These are phyloP conservation scores for Metschnikowia anglica DNA, from an alignment of 805 yeast genomes.

Conservation along the genomic window DNA sequence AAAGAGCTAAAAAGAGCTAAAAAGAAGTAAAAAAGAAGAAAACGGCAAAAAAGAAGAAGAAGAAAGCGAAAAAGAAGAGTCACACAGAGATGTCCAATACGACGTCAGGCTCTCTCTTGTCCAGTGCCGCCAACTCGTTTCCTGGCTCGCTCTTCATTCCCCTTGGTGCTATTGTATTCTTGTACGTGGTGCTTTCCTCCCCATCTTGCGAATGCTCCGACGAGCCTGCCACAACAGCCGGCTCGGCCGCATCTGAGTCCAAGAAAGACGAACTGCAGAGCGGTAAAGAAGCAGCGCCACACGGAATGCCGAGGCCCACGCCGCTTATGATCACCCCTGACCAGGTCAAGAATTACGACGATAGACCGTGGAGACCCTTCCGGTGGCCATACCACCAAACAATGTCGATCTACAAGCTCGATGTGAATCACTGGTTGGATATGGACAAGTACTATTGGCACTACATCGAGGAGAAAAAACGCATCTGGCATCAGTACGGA, in stretches of 20 bases:
- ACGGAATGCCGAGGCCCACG: constrained; percentile 45
- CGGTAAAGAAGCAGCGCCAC: background rate
- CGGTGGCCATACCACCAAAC: constrained; percentile 81
- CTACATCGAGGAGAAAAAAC: constrained; percentile 60
- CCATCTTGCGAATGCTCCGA: constrained; percentile 4
- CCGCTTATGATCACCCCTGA: constrained; percentile 67
- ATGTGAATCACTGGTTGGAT: constrained; percentile 73
- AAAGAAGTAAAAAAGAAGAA: background rate
- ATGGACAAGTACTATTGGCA: constrained; percentile 75
- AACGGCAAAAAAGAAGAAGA: background rate
- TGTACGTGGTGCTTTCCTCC: constrained; percentile 10
- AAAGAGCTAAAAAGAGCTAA: no score
- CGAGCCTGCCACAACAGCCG: background rate
- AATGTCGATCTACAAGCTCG: constrained; percentile 71
- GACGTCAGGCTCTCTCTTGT: background rate
- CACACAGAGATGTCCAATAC: background rate
- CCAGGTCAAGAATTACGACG: constrained; percentile 62
- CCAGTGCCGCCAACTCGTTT: background rate
- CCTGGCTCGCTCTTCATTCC: constrained; percentile 7
- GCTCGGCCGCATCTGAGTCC: background rate
- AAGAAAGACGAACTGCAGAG: background rate
- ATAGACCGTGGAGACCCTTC: constrained; percentile 79
- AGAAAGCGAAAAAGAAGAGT: background rate
- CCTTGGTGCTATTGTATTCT: constrained; percentile 12
- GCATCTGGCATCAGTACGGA: constrained; percentile 59